These are phyloP conservation scores for Apiospora hydei DNA, from an alignment of 2,329 filamentous ascomycete species.

Conservation along the genomic window DNA sequence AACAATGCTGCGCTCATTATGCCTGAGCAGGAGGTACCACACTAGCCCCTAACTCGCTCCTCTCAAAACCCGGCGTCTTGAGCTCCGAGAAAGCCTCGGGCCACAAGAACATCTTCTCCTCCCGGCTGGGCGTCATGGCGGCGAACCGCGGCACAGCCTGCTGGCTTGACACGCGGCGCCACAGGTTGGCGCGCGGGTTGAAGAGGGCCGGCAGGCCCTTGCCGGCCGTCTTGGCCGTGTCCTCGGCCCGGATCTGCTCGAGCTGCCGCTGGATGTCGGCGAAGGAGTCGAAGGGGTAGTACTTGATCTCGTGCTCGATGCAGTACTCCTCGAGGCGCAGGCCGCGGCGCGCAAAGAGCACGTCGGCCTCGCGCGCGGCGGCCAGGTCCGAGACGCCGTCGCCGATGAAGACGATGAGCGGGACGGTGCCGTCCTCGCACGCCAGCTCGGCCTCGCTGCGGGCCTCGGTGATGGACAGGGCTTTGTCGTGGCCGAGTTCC, in stretches of 20 bases:
- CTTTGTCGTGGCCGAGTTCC: constrained; percentile 72
- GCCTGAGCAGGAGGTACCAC: constrained; percentile 25
- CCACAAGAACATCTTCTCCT: constrained; percentile 70
- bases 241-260: constrained; percentile 62
- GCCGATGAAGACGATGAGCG: constrained; percentile 73
- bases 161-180: constrained; percentile 68
- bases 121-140: constrained; percentile 52
- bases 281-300: constrained; percentile 71
- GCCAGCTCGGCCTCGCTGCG: constrained; percentile 60
- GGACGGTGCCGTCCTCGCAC: constrained; percentile 67
- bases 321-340: constrained; percentile 72
- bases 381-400: constrained; percentile 74
- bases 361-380: constrained; percentile 70
- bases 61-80: constrained; percentile 41
- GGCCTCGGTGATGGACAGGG: constrained; percentile 67
- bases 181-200: constrained; percentile 74
- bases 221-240: constrained; percentile 67
- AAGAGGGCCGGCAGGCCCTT: constrained; percentile 65
- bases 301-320: constrained; percentile 64
- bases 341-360: constrained; percentile 72
- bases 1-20: not conserved
- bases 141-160: constrained; percentile 52
- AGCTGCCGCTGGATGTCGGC: constrained; percentile 70
- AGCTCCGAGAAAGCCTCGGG: constrained; percentile 63
- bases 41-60: constrained; percentile 26